Conservation (phyloP, 805 yeast species). For the fission yeast (Schizosaccharomyces pombe) region DNA sequence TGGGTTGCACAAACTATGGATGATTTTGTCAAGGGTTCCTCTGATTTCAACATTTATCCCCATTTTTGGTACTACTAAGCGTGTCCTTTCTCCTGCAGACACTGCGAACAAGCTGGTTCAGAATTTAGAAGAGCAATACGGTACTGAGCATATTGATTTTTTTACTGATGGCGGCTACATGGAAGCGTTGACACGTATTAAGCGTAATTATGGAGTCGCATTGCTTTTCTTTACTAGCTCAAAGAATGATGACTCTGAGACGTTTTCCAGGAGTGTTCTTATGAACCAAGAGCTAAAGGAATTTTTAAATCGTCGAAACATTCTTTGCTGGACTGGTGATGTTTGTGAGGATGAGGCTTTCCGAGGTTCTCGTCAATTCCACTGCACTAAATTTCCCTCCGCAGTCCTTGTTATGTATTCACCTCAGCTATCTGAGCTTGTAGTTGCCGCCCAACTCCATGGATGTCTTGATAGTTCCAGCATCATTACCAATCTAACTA, state of each 20-base stretch:
- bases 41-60: slow-evolving; percentile 19
- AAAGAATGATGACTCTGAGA: slow-evolving; percentile 36
- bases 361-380: slow-evolving; percentile 18
- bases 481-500: slow-evolving; percentile 21
- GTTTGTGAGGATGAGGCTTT: slow-evolving; percentile 59
- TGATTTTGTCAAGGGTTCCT: slow-evolving; percentile 16
- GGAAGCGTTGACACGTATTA: slow-evolving; percentile 49
- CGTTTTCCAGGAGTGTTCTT: slow-evolving; percentile 31
- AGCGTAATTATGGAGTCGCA: slow-evolving; percentile 46
- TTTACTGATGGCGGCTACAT: slow-evolving; percentile 51
- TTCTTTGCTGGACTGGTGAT: slow-evolving; percentile 73
- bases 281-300: slow-evolving; percentile 27
- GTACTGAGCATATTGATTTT: slow-evolving; percentile 16
- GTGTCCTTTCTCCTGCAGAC: slow-evolving; percentile 22
- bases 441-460: slow-evolving; percentile 19
- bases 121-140: slow-evolving; percentile 24
- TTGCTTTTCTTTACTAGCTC: slow-evolving; percentile 51
- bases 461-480: slow-evolving; percentile 17
- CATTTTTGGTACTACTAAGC: slow-evolving; percentile 15
- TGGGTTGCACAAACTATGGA: slow-evolving; percentile 13
- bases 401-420: neutral
- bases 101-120: slow-evolving; percentile 29
- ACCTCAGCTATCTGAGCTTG: neutral
- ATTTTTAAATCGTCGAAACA: slow-evolving; percentile 26
- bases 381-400: neutral